Evolutionary conservation across 2,329 filamentous ascomycete species (phyloP), one percentile per base, ranked within the genome.

Genomic region (Cercospora brassicicola): DNA sequence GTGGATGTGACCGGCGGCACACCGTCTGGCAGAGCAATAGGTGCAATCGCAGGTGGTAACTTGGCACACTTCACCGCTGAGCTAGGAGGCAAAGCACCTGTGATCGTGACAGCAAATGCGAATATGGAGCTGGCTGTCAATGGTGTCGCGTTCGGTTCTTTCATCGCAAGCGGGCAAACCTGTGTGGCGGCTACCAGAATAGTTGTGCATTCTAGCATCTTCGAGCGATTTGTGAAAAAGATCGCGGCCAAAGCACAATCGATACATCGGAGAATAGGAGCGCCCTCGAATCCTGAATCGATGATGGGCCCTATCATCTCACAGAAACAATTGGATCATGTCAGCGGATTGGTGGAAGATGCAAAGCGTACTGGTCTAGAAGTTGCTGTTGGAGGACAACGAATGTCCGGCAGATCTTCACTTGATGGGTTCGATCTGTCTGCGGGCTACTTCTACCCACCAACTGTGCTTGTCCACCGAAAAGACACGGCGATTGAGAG

Each of bases 1-100:
- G 84, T 94, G 71, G 90, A 91, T 1, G 93, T 93, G 70, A 93
- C 91, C 0, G 91, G 91, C 39, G 91, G 88, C 3, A 94, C 91
- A 0, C 82, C 83, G 1, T 93, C 91, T 0, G 91, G 89, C 9
- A 87, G 88, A 68, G 85, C 89, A 57, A 91, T 94, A 70, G 91
- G 91, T 3, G 69, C 73, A 0, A 59, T 91, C 86, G 8, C 92
- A 89, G 2, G 81, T 81, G 1, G 92, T 88, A 91, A 83, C 51
- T 1, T 87, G 75, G 87, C 87, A 76, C 85, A 86, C 65, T 85
- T 87, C 67, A 87, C 85, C 0, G 80, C 87, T 0, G 86, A 88
- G 74, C 85, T 85, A 0, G 86, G 86, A 15, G 86, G 86, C 18
- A 88, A 88, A 72, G 86, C 84, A 0, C 86, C 80, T 81, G 86